phyloP scores from a whole-genome alignment of 2,329 filamentous ascomycete species.

The Fusarium ramigenum region DNA sequence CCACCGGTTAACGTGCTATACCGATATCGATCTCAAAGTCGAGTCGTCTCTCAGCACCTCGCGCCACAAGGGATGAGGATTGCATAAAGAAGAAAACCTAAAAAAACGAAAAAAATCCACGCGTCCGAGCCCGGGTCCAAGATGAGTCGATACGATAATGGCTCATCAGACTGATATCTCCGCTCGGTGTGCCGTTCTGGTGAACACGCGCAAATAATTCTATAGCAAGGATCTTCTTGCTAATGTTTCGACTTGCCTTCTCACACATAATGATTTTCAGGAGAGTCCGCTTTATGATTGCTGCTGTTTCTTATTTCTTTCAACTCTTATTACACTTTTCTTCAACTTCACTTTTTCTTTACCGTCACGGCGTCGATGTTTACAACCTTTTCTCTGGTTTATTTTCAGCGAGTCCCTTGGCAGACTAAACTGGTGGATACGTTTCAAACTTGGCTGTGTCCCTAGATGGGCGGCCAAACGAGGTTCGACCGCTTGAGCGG shows the following conservation, averaged over 20 bases:
- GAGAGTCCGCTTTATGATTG: conserved; percentile 32
- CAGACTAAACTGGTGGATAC: conserved; percentile 39
- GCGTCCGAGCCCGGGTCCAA: conserved; percentile 19
- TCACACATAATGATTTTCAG: conserved; percentile 37
- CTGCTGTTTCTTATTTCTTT: conserved; percentile 6
- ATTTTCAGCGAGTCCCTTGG: conserved; percentile 36
- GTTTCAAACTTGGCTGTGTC: conserved; percentile 27
- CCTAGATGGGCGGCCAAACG: conserved; percentile 27
- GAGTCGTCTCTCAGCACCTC: conserved; percentile 5
- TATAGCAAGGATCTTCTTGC: conserved; percentile 8
- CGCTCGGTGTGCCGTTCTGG: conserved; percentile 20
- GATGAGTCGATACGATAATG: conserved; percentile 22
- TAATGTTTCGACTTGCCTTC: conserved; percentile 23
- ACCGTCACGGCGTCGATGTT: conserved; percentile 33
- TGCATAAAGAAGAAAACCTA: conserved; percentile 24
- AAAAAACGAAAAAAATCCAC: conserved; percentile 12
- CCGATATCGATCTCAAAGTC: conserved; percentile 7
- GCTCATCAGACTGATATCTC: neutral
- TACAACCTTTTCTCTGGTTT: conserved; percentile 26
- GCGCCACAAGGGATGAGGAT: conserved; percentile 30
- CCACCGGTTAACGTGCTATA: conserved; percentile 25
- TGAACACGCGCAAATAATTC: conserved; percentile 3
- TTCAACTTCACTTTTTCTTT: conserved; percentile 29
- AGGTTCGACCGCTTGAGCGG: conserved; percentile 21
- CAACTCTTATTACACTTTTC: conserved; percentile 1